phyloP scores from a whole-genome alignment of 2,329 filamentous ascomycete species.

The Myriosclerotinia curreyana region DNA sequence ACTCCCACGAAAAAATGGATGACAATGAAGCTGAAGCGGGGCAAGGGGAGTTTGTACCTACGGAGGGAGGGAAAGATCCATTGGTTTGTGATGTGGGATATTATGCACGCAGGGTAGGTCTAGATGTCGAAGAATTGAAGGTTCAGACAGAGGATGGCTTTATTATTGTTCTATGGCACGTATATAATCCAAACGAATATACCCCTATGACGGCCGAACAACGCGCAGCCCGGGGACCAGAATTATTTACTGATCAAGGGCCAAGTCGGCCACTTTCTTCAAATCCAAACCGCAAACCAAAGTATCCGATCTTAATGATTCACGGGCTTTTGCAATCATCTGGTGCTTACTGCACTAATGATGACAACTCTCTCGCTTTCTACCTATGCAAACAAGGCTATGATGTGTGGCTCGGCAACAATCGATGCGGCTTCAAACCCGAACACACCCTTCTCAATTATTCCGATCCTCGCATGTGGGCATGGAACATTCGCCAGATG shows the following conservation, averaged over 20 bases:
- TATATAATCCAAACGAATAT: constrained; percentile 80
- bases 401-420: constrained; percentile 95
- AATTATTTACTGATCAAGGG: constrained; percentile 55
- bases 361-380: constrained; percentile 86
- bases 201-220: constrained; percentile 49
- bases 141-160: constrained; percentile 95
- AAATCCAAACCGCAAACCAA: constrained; percentile 41
- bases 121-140: constrained; percentile 78
- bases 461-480: constrained; percentile 87
- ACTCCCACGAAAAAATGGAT: constrained; percentile 37
- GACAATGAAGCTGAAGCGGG: constrained; percentile 45
- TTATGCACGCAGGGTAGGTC: constrained; percentile 81
- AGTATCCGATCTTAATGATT: constrained; percentile 82
- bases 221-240: constrained; percentile 55
- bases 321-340: constrained; percentile 86
- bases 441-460: constrained; percentile 69
- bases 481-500: constrained; percentile 95
- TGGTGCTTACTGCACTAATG: constrained; percentile 85
- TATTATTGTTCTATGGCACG: constrained; percentile 82
- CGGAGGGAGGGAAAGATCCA: constrained; percentile 77
- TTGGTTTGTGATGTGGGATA: constrained; percentile 77
- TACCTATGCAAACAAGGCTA: constrained; percentile 89
- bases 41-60: constrained; percentile 56
- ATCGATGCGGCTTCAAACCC: constrained; percentile 80
- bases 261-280: constrained; percentile 40